Evolutionary conservation across 106 monocot genomes (phyloP).

Genomic region (Allium cepa): DNA sequence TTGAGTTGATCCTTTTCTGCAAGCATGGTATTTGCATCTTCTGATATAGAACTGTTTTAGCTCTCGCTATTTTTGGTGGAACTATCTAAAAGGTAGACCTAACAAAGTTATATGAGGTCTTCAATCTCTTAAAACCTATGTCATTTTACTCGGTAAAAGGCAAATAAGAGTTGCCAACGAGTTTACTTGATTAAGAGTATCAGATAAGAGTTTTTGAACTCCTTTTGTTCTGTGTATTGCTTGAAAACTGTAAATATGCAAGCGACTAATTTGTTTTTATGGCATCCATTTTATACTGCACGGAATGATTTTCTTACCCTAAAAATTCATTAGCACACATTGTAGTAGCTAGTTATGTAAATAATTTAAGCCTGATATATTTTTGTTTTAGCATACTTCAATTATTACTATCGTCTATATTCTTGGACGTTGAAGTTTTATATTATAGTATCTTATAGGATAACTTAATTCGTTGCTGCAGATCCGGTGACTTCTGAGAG

Average conservation of each 20-base stretch:
- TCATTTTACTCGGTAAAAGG: too few relatives aligned
- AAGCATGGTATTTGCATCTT: not conserved
- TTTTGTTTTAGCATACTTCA: not conserved
- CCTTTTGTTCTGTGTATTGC: too few relatives aligned
- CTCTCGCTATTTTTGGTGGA: not conserved
- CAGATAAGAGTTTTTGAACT: too few relatives aligned
- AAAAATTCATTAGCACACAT: not conserved
- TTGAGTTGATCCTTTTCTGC: not conserved
- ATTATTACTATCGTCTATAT: not conserved
- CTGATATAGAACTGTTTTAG: not conserved
- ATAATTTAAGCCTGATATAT: not conserved
- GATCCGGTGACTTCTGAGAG: constrained; percentile 69
- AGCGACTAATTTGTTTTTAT: not conserved
- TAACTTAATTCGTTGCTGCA: constrained; percentile 18
- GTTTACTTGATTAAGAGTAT: too few relatives aligned
- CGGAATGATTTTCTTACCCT: not conserved
- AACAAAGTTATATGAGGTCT: too few relatives aligned
- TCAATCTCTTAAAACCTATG: too few relatives aligned
- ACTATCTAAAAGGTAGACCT: not conserved
- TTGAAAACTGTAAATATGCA: not conserved
- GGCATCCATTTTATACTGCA: not conserved
- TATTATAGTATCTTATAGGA: constrained; percentile 1
- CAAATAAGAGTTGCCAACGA: too few relatives aligned
- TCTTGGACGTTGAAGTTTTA: not conserved
- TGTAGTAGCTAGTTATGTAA: not conserved